A percentile compares a stretch with the other conserved stretches of the same genome.
Evolutionary conservation across 2,329 filamentous ascomycete species (phyloP).

Genomic region (Fonsecaea nubica): DNA sequence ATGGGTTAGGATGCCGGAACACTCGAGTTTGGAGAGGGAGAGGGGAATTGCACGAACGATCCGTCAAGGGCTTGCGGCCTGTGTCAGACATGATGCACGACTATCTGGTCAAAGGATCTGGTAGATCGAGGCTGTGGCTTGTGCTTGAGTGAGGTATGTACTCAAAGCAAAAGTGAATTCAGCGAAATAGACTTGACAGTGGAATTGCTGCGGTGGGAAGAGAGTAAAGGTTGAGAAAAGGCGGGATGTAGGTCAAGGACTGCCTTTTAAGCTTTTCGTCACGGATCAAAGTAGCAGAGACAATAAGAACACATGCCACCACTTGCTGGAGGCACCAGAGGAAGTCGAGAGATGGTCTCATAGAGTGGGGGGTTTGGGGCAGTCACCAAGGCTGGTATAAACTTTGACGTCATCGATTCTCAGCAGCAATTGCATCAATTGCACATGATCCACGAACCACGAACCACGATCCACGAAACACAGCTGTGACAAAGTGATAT

Average conservation of each 20-base stretch:
- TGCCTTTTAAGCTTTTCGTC: conserved; percentile 11
- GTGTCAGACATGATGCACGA: conserved; percentile 57
- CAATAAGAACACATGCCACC: neutral
- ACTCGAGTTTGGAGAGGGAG: neutral
- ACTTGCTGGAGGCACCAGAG: conserved; percentile 6
- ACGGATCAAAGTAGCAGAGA: conserved; percentile 4
- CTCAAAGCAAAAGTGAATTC: conserved; percentile 6
- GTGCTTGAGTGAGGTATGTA: conserved; percentile 6
- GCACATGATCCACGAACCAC: neutral
- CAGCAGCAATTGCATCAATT: neutral
- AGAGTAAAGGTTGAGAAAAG: conserved; percentile 7
- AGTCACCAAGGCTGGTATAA: neutral
- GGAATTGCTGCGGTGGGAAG: conserved; percentile 5
- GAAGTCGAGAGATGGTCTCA: neutral
- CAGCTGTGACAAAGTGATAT: neutral
- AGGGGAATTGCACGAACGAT: conserved; percentile 44
- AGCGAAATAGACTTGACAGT: neutral
- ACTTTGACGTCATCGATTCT: neutral
- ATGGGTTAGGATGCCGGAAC: conserved; percentile 15
- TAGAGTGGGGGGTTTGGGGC: neutral
- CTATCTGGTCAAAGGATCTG: conserved; percentile 25
- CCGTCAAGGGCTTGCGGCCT: conserved; percentile 66
- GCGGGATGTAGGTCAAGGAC: neutral
- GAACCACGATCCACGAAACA: neutral
- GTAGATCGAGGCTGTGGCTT: neutral